Base-by-base conservation (phyloP, 78 protist species). In the Polysphondylium violaceum region DNA sequence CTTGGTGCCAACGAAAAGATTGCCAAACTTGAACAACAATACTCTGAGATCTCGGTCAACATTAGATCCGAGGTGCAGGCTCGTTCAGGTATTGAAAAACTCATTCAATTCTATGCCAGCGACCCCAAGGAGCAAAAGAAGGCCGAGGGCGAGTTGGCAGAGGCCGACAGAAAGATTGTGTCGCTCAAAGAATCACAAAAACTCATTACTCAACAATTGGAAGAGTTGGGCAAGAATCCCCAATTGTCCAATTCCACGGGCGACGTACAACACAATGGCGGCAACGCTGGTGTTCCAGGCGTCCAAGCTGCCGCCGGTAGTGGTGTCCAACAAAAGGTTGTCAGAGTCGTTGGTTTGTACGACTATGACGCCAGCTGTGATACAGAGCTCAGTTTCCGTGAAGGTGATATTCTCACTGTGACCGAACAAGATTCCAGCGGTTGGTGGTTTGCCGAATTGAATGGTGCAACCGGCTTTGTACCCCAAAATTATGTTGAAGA, bases 61-160 rank as follows among this genome's bases (percentile, higher is more conserved):
- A 74, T 89, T 36, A 44, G 71, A n/a, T 38, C 44, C 25, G 94
- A 89, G 72, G 71, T 61, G 47, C 78, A 89, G 44, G 78, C 88
- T 17, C 36, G 72, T 47, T 74, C 78, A 2, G 93, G 83, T 33
- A 61, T 89, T 19, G 94, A 89, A 35, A 89, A 78, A 38, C 38
- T 89, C 31, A 65, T 89, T 59, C 86, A 75, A 50, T 89, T 89
- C 76, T 89, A 89, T 59, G 94, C 86, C 3, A 56, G 25, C 23
- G 94, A 89, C 59, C 94, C 94, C 53, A 79, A 64, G 35, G 94
- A 74, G 33, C 81, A 85, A 38, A 89, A 89, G 94, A 89, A 89
- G 31, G 69, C 86, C 7, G 94, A 74, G n/a, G 74, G 61, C 25
- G 94, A 89, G 14, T 44, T 87, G 76, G 73, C 78, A 14, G 93